Base-by-base conservation (phyloP, 768 basidiomycete species). In the Fibroporia radiculosa region DNA sequence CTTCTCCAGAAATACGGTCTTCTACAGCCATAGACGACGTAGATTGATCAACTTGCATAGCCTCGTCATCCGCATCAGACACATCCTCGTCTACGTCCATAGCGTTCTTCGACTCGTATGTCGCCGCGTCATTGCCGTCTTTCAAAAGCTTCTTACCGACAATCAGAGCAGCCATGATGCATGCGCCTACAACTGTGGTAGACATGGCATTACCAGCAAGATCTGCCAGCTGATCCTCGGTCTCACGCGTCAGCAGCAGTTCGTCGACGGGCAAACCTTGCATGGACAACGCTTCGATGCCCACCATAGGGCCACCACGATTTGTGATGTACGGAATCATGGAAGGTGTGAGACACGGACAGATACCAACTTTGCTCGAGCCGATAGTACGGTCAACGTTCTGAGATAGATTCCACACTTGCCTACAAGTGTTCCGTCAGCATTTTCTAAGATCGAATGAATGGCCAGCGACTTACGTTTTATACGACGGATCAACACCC, bases 201-300 rank as follows among this genome's bases (percentile, higher is more conserved):
- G 92, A 93, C 93, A 97, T 97, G 48, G 93, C 93, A 57, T 97
- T 97, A 2, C 93, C 93, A 16, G 93, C 93, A 13, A 97, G 72
- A 63, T 96, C 92, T 3, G 92, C 90, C 6, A 97, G 72, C 48
- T 97, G 84, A 62, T 96, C 93, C 61, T 93, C 88, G 14, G 78
- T 89, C 65, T 97, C 93, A 41, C 91, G 82, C 1, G 93, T 96
- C 43, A 97, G 73, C 16, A 96, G 73, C 1, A 97, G 73, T 60
- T 92, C 87, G 62, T 95, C 87, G 25, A 95, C 81, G 0, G 93
- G 93, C 31, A 97, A 78, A 25, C 93, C 93, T 60, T 97, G 93
- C 75, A 97, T 84, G 10, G 88, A 85, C 33, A 97, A 68, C 1
- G 93, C 93, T 59, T 97, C 93, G 26, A 92, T 64, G 7, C 93